Base-by-base conservation (phyloP, 2,329 filamentous ascomycete genomes). In the Sporothrix globosa region DNA sequence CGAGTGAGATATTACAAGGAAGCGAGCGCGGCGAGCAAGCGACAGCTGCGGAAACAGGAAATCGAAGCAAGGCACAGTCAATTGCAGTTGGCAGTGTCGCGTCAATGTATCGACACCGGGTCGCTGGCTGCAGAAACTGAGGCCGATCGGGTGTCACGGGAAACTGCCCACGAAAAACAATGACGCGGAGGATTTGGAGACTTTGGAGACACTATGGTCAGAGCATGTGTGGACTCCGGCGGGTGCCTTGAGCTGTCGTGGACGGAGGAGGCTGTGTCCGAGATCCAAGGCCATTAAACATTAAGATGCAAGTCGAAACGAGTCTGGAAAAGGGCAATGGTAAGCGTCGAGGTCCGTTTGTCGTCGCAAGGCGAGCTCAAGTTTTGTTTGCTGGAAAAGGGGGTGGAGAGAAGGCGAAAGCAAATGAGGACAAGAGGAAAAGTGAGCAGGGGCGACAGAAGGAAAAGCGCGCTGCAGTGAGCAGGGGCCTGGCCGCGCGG, bases 391-490 rank as follows among this genome's bases (percentile, higher is more conserved):
- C 41, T 27, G n/a, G 21, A 54, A 67, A 67, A 54, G 65, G 65
- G 65, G 50, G 50, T 46, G 65, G 50, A 67, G 50, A 67, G 65
- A 48, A 27, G 21, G 63, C 30, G n/a, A 39, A 67, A 30, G 65
- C 48, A 67, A 56, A 67, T 67, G 50, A 54, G 63, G 39, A 30
- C 48, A 46, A 19, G 48, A 27, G 11, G n/a, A 46, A 68, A 68
- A 56, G 50, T 48, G 39, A 68, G n/a, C 39, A 58, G 50, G 66
- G 65, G 48, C 9, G 13, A 50, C 39, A 17, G 30, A 53, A 41
- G 44, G 61, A 17, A 50, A 27, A 66, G 27, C 63, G 63, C 44
- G 46, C 3, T 24, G 46, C 17, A 52, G 44, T 27, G 30, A 7
- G 17, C 24, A 66, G 27, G 24, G 27, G 27, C 27, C 27, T 30